phyloP scores from a whole-genome alignment of 2,329 filamentous ascomycete species.

The Phialocephala sp. region DNA sequence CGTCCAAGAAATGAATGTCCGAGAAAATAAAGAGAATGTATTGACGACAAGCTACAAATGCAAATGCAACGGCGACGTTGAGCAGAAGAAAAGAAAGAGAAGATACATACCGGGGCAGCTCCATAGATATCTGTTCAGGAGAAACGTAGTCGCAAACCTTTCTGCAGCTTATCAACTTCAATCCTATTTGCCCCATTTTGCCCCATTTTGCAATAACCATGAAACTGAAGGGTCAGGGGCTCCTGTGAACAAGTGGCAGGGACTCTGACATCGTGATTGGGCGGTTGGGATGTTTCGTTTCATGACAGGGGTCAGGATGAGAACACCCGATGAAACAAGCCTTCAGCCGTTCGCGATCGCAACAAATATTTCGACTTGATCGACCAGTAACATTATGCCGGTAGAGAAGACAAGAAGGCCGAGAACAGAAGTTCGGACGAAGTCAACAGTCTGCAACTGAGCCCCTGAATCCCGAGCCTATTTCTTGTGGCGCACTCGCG shows the following conservation, averaged over 20 bases:
- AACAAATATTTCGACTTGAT: not conserved
- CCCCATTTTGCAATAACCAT: not conserved
- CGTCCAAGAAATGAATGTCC: conserved; percentile 21
- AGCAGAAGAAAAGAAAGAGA: conserved; percentile 2
- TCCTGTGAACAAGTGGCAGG: conserved; percentile 1
- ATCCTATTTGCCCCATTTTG: not conserved
- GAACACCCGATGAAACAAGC: conserved; percentile 7
- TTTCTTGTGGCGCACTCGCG: too few relatives aligned
- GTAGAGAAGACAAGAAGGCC: not conserved
- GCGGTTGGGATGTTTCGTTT: not conserved
- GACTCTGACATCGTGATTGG: not conserved
- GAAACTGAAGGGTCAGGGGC: conserved; percentile 8
- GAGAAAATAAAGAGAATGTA: conserved; percentile 13
- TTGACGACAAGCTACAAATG: conserved; percentile 7
- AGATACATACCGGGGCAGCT: conserved; percentile 9
- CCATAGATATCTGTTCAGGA: conserved; percentile 10
- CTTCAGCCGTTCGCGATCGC: conserved; percentile 10
- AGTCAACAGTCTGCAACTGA: not conserved
- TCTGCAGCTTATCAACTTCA: conserved; percentile 6
- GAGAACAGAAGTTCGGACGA: conserved; percentile 7
- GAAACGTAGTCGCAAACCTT: conserved; percentile 2
- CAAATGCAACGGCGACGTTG: conserved; percentile 7
- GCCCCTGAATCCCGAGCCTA: not conserved
- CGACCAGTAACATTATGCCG: not conserved
- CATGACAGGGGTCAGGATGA: not conserved